phyloP scores from a whole-genome alignment of 169 alveolate species.

The Plasmodium relictum region DNA sequence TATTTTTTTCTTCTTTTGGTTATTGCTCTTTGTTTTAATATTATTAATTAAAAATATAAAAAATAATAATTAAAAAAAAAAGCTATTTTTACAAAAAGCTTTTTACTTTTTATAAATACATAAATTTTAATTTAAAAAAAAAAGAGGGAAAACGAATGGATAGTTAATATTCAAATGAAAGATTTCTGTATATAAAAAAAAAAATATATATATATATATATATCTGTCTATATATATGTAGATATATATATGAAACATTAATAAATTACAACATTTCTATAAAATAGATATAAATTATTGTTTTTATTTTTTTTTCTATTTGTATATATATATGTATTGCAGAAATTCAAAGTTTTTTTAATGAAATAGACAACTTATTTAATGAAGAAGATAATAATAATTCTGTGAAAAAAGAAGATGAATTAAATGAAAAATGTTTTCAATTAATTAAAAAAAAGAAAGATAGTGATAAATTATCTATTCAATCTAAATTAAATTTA shows the following conservation, averaged over 20 bases:
- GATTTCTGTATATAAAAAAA: no score
- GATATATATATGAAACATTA: no score
- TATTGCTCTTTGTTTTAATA: not conserved
- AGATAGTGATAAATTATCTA: constrained; percentile 9
- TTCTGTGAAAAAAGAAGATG: constrained; percentile 3
- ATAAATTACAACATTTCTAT: no score
- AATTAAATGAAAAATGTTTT: constrained; percentile 4
- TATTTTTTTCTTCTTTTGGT: no score
- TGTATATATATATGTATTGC: not conserved
- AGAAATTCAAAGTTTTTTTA: constrained; percentile 55
- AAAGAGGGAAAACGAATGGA: not conserved
- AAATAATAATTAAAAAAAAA: not conserved
- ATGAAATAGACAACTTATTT: constrained; percentile 58
- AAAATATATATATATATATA: no score
- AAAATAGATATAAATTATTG: not conserved
- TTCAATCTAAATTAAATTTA: constrained; percentile 32
- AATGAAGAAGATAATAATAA: constrained; percentile 33
- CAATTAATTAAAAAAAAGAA: constrained; percentile 36
- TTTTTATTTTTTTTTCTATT: not conserved
- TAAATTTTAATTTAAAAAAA: not conserved
- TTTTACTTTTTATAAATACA: not conserved
- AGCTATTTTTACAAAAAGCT: not conserved
- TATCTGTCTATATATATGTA: no score
- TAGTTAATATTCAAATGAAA: no score
- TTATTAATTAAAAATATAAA: not conserved